A percentile compares a stretch with the other conserved stretches of the same genome.
These are phyloP conservation scores for Xylariaceae sp. DNA, from an alignment of 2,329 filamentous ascomycete genomes.

Conservation along the genomic window DNA sequence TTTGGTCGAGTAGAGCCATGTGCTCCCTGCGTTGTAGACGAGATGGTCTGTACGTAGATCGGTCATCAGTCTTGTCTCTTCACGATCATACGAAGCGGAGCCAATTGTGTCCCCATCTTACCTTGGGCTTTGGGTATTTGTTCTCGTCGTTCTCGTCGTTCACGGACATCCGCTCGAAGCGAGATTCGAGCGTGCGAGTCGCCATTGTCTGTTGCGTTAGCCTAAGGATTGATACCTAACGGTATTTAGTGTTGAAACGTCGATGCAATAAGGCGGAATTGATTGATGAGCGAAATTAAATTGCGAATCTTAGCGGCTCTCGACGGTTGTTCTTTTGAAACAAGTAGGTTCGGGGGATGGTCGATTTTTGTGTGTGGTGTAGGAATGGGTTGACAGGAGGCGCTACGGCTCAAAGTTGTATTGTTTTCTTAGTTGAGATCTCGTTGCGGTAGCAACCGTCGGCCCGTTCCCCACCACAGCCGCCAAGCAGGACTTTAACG, in stretches of 20 bases:
- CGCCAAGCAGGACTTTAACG: too few species aligned
- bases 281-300: not conserved
- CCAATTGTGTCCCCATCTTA: slow-evolving; percentile 39
- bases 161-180: slow-evolving; percentile 84
- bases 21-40: slow-evolving; percentile 39
- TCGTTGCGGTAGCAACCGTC: slow-evolving; percentile 12
- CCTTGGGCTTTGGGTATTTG: slow-evolving; percentile 72
- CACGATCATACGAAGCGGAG: not conserved
- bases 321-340: not conserved
- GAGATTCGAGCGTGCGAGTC: slow-evolving; percentile 72
- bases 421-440: slow-evolving; percentile 12
- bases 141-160: slow-evolving; percentile 93
- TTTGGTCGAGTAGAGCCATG: slow-evolving; percentile 64
- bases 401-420: not conserved
- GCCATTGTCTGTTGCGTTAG: slow-evolving; percentile 48
- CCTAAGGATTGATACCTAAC: not conserved
- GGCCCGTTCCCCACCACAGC: not conserved
- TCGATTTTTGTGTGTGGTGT: not conserved
- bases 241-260: not conserved
- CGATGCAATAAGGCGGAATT: not conserved
- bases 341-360: not conserved
- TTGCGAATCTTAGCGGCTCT: not conserved
- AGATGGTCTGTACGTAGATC: slow-evolving; percentile 38
- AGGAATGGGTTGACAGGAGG: not conserved
- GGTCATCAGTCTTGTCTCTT: slow-evolving; percentile 34